Base-by-base conservation (phyloP, 768 basidiomycete genomes). In the Cubamyces sp. region DNA sequence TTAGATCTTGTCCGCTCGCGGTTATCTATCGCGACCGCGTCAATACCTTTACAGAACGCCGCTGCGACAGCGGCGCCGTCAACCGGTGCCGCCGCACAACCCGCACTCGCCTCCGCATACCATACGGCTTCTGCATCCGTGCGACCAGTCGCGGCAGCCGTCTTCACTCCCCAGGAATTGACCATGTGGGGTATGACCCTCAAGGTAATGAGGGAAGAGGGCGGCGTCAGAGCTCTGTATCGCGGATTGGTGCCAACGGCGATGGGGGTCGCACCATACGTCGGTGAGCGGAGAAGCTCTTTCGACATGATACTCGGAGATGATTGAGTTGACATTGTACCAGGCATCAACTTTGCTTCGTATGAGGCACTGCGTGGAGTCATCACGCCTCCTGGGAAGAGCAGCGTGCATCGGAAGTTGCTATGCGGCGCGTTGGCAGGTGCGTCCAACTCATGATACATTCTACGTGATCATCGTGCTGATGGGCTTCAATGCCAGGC, bases 1-100 rank as follows among this genome's bases (percentile, higher is more conserved):
- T 78, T 98, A 65, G 96, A 99, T 74, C 87, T 99, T 51, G 91
- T 98, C 30, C 85, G 96, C 46, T 91, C 94, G 25, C 85, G 96
- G 39, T 78, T 99, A 60, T 96, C 93, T 19, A 96, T 98, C 71
- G 94, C 93, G 19, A 94, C 94, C 5, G 91, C 94, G n/a, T 90
- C 90, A 50, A 81, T 91, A 72, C 74, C 75, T 34, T 61, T 72
- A 21, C 68, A 60, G 54, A 26, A 49, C 1, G 46, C 67, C 25
- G 25, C 64, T n/a, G 55, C 77, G 39, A 61, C 71, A 30, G 66
- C 76, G 30, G 58, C 50, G 11, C 47, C 77, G 18, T 30, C 70
- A 12, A 51, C 11, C 11, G 34, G 71, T 41, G 43, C 76, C 19
- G 64, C 74, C 25, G 65, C 74, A 57, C 67, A 70, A 62, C 77